Evolutionary conservation across 768 basidiomycete species (phyloP), one percentile per base, ranked within the genome.

Genomic region (Boletus eberwhitei): DNA sequence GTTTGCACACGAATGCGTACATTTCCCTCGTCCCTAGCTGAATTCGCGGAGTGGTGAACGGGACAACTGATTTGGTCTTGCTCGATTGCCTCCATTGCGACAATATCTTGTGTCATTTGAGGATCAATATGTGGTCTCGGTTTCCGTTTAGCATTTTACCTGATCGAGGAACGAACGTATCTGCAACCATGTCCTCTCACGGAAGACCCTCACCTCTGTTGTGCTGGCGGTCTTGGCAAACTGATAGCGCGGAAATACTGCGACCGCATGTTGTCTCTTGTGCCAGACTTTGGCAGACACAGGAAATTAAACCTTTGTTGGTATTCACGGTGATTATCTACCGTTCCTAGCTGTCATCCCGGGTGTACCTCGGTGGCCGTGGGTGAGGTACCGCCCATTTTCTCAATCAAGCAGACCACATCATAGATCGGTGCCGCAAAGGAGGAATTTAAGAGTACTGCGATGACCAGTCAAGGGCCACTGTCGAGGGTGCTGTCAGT

Each of bases 21-120:
- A 31, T 11, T 6, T 31, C 11, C 31, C 31, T 31, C 31, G 31
- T 6, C 26, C 26, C 26, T 8, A 26, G 26, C 29, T 29, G 29
- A 29, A 14, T 53, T 64, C 64, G 64, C 61, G 64, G 64, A 64
- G 64, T 58, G 44, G 52, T 14, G 3, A 11, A 22, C 40, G n/a
- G n/a, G n/a, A n/a, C n/a, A n/a, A n/a, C n/a, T n/a, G n/a, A n/a
- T n/a, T n/a, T n/a, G n/a, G n/a, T n/a, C 21, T 22, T 47, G 8
- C 38, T 42, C 40, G 37, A 61, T 49, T 50, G 34, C 53, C 45
- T 45, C 59, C 53, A 56, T 48, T 45, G 48, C 53, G 53, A 38
- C 40, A 49, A 39, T 51, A 14, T 8, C 26, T 19, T 29, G 37
- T 41, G 7, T 39, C 32, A 53, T 53, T 36, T 36, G 40, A 34